Percentiles rank a stretch among this genome's conserved stretches.
Evolutionary conservation across 2,329 filamentous ascomycete species (phyloP).

Genomic region (Intubia oerlemansii): DNA sequence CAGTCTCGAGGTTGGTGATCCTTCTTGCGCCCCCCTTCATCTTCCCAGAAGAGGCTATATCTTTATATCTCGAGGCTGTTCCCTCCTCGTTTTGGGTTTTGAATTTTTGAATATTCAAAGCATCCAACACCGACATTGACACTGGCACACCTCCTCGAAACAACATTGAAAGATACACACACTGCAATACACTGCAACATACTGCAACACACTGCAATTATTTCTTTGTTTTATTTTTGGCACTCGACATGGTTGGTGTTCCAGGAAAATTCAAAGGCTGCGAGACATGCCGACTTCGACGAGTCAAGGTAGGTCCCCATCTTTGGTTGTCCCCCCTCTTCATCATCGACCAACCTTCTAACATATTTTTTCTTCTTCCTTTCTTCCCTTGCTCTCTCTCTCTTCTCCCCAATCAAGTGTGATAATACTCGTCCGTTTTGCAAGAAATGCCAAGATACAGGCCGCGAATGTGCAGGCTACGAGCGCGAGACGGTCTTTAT

Average conservation of each 20-base stretch:
- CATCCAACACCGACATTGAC: no score
- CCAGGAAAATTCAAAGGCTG: conserved; percentile 43
- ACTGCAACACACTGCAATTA: neutral
- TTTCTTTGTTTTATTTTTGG: no score
- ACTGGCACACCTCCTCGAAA: no score
- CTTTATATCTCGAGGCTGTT: no score
- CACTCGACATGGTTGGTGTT: conserved; percentile 37
- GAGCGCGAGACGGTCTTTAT: conserved; percentile 42
- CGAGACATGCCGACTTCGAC: conserved; percentile 35
- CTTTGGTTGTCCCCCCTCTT: no score
- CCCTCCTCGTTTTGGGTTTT: no score
- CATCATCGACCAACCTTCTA: no score
- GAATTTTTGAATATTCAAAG: no score
- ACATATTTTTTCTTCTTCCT: neutral
- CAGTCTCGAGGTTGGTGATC: no score
- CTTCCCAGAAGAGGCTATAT: no score
- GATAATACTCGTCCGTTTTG: conserved; percentile 39
- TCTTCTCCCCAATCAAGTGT: conserved; percentile 19
- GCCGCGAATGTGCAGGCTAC: conserved; percentile 38
- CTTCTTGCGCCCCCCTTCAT: no score
- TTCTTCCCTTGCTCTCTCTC: neutral
- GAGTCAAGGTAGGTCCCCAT: conserved; percentile 29
- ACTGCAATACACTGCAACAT: neutral
- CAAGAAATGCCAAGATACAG: conserved; percentile 35
- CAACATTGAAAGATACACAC: neutral